phyloP scores from a whole-genome alignment of 768 basidiomycete genomes.

The Leucocoprinus leucothites region DNA sequence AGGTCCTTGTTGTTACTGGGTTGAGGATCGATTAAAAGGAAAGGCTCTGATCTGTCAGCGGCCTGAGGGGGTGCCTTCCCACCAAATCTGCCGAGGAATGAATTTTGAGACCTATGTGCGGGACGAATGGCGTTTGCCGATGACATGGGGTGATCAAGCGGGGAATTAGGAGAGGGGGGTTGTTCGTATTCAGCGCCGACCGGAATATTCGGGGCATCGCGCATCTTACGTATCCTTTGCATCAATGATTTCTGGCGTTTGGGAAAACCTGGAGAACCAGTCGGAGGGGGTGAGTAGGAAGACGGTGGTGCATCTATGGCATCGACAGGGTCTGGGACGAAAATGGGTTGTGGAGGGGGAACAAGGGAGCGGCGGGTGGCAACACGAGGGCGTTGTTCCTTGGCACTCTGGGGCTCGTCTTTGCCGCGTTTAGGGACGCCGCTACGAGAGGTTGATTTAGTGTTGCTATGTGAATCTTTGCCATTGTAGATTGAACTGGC shows the following conservation, averaged over 20 bases:
- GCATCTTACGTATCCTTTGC: conserved; percentile 87
- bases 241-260: conserved; percentile 82
- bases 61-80: conserved; percentile 27
- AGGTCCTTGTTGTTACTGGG: conserved; percentile 41
- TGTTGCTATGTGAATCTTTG: conserved; percentile 41
- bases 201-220: conserved; percentile 81
- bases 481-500: conserved; percentile 71
- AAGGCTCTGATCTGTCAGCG: conserved; percentile 48
- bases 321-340: conserved; percentile 53
- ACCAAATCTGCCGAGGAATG: conserved; percentile 72
- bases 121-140: conserved; percentile 38
- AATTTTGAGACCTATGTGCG: conserved; percentile 72
- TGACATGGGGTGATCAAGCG: conserved; percentile 27
- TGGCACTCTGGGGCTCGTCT: conserved; percentile 30
- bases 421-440: conserved; percentile 31
- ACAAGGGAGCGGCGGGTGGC: conserved; percentile 48
- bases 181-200: conserved; percentile 45
- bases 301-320: conserved; percentile 28
- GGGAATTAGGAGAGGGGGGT: conserved; percentile 47
- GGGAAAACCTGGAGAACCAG: conserved; percentile 40
- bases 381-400: conserved; percentile 39
- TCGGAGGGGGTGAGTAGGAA: conserved; percentile 35
- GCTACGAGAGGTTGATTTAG: conserved; percentile 27
- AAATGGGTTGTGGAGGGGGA: conserved; percentile 84
- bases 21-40: conserved; percentile 62